Base-by-base conservation (phyloP, 202 grass and related monocot genomes). In the Carex arenaria region DNA sequence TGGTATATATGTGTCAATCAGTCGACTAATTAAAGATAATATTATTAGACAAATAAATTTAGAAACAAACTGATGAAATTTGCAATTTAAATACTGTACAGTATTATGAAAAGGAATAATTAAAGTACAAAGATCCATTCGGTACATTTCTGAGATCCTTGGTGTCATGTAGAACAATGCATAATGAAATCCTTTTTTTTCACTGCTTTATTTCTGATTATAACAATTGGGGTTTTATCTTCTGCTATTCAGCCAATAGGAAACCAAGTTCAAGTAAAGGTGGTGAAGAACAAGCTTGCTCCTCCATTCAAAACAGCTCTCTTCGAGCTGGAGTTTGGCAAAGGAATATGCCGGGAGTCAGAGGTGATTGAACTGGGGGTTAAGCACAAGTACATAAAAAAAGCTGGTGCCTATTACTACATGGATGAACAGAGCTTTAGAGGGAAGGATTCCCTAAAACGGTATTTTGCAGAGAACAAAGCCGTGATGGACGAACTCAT, bases 281-380 rank as follows among this genome's bases (percentile, higher is more conserved):
- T 98, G 31, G 92, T 98, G 71, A 98, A 98, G 80, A 98, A 98
- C 80, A 98, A 98, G 52, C 95, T 95, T 54, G 90, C 95, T 14
- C 95, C 95, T 12, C 92, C 92, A 6, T 98, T 98, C 84, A 98
- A 87, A 81, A 93, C 79, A 57, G 92, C 85, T 10, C 84, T 91
- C 18, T 95, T 98, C 85, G 92, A 98, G n/a, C 84, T 98, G 66
- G 95, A 95, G 66, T 98, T 93, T 84, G 95, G 92, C n/a, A 98
- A 95, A 82, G 92, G 92, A 32, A 95, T 98, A 86, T 89, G 61
- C 82, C 87, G 91, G 55, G 89, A 88, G 26, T 98, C 92, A 12
- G 95, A 95, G 68, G 83, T 98, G 83, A 23, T 95, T 62, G 95
- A 94, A 51, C 62, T 94, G 3, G 92, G 89, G 9, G 3, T 88